phyloP scores from a whole-genome alignment of 2,329 filamentous ascomycete genomes.

The Onygenales sp. region DNA sequence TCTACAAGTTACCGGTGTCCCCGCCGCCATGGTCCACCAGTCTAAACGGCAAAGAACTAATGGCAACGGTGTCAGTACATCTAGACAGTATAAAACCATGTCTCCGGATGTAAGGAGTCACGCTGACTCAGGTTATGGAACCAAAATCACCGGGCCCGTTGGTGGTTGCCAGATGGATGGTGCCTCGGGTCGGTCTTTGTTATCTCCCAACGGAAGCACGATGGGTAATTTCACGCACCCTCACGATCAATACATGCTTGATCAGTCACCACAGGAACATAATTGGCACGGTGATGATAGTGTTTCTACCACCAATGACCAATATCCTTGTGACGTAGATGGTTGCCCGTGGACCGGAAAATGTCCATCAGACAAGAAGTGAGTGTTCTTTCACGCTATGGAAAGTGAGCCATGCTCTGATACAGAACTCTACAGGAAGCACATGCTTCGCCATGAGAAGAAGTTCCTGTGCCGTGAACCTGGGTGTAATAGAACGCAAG shows the following conservation, averaged over 20 bases:
- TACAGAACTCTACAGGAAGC: constrained; percentile 51
- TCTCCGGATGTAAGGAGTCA: constrained; percentile 26
- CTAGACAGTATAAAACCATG: constrained; percentile 18
- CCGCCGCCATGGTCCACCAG: constrained; percentile 10
- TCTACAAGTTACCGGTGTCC: constrained; percentile 20
- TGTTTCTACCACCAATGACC: background rate
- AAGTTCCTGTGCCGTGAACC: constrained; percentile 51
- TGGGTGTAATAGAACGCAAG: constrained; percentile 51
- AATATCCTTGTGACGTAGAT: constrained; percentile 22
- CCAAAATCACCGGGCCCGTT: constrained; percentile 21
- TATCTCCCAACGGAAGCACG: background rate
- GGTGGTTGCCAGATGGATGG: constrained; percentile 18
- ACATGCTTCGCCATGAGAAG: constrained; percentile 61
- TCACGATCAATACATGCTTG: background rate
- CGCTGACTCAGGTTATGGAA: constrained; percentile 29
- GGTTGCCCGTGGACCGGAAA: constrained; percentile 27
- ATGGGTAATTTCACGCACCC: background rate
- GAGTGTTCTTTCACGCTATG: constrained; percentile 3
- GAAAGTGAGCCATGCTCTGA: background rate
- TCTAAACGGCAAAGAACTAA: constrained; percentile 12
- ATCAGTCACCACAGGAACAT: background rate
- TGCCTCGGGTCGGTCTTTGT: background rate
- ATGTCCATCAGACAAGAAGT: constrained; percentile 34
- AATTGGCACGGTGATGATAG: background rate
- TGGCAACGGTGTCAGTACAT: constrained; percentile 17